A percentile compares a stretch with the other conserved stretches of the same genome.
Evolutionary conservation across 192 early-diverging fungal species (phyloP).

Genomic region (Coemansia sp.): DNA sequence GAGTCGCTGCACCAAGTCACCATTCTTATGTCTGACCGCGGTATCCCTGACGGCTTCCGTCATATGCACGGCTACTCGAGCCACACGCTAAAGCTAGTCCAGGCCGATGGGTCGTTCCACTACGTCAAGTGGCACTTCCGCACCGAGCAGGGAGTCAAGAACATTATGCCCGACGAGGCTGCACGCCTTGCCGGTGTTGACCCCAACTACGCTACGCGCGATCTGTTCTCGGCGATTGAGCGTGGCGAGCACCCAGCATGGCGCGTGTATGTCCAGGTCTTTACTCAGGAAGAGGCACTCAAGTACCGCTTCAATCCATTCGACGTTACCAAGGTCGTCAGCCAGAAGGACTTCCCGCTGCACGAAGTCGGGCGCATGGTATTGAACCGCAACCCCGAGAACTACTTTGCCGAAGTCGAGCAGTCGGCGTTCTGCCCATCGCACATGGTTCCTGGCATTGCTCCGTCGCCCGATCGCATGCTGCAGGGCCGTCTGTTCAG

Average conservation of each 20-base stretch:
- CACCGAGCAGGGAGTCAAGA: constrained; percentile 79
- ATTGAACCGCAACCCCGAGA: constrained; percentile 79
- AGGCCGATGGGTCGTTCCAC: constrained; percentile 61
- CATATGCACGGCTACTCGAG: constrained; percentile 84
- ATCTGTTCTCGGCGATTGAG: constrained; percentile 75
- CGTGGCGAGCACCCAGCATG: constrained; percentile 71
- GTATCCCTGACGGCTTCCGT: constrained; percentile 77
- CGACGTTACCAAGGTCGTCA: constrained; percentile 84
- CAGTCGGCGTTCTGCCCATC: constrained; percentile 81
- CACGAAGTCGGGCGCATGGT: constrained; percentile 76
- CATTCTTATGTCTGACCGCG: constrained; percentile 83
- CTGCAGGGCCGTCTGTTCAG: constrained; percentile 85
- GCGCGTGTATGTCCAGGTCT: constrained; percentile 74
- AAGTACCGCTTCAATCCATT: constrained; percentile 76
- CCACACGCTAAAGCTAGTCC: constrained; percentile 75
- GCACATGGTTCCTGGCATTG: constrained; percentile 80
- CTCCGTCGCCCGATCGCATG: constrained; percentile 78
- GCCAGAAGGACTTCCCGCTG: constrained; percentile 78
- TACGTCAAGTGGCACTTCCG: constrained; percentile 88
- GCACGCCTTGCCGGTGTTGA: constrained; percentile 60
- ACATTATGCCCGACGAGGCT: constrained; percentile 67
- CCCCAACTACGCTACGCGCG: constrained; percentile 77
- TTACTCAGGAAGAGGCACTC: constrained; percentile 71
- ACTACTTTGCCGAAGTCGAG: constrained; percentile 88
- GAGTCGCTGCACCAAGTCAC: constrained; percentile 82